phyloP scores from a whole-genome alignment of 2,329 filamentous ascomycete species.

The Fusarium napiforme region DNA sequence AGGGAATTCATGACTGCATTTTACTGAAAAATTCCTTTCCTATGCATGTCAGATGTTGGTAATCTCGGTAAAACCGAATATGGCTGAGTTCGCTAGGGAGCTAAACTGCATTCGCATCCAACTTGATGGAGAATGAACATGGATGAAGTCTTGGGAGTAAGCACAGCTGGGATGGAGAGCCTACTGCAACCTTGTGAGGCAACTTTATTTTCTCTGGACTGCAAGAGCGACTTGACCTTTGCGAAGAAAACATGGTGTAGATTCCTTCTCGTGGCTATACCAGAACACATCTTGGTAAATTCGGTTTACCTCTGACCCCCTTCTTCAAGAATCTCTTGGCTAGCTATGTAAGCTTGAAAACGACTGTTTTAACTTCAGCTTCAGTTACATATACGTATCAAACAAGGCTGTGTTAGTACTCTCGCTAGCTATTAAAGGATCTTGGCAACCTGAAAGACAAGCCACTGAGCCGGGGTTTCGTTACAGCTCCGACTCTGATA shows the following conservation, averaged over 20 bases:
- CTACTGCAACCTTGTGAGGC: background rate
- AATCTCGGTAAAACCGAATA: background rate
- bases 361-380: too few species aligned
- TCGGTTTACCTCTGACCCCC: too few species aligned
- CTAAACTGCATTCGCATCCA: background rate
- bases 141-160: background rate
- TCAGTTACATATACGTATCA: background rate
- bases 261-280: too few species aligned
- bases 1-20: too few species aligned
- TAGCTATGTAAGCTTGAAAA: too few species aligned
- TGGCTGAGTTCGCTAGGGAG: background rate
- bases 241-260: background rate
- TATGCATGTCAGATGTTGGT: background rate
- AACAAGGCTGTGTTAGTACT: background rate
- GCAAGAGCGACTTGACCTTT: too few species aligned
- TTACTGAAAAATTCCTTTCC: too few species aligned
- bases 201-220: too few species aligned
- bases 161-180: background rate
- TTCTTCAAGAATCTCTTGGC: fast-evolving
- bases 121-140: background rate
- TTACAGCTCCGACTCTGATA: background rate
- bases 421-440: background rate
- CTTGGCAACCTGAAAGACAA: background rate
- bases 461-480: background rate
- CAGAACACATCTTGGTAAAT: background rate